A percentile compares a stretch with the other conserved stretches of the same genome.
Evolutionary conservation across 225 moss, liverwort and hornwort species (phyloP).

Genomic region (Neckera pumila): DNA sequence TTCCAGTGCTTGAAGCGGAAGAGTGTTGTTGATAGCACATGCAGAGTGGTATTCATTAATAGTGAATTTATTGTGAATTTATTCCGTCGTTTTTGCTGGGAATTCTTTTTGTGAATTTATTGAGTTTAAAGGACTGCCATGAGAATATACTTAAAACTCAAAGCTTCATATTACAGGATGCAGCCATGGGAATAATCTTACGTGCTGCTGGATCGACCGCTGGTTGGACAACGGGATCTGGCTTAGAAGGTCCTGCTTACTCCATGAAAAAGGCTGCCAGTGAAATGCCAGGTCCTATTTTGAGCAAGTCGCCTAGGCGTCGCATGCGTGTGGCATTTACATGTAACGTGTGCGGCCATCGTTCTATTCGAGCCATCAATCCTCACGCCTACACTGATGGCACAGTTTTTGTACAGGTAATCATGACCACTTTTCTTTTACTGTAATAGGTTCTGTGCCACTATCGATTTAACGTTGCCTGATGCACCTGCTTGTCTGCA

Average conservation of each 20-base stretch:
- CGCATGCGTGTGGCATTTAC: slow-evolving; percentile 99
- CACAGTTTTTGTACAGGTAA: slow-evolving; percentile 98
- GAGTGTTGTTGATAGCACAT: neutral
- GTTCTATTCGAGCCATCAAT: slow-evolving; percentile 92
- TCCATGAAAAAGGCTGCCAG: slow-evolving; percentile 32
- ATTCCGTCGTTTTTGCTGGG: neutral
- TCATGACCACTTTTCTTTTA: neutral
- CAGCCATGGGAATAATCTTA: slow-evolving; percentile 88
- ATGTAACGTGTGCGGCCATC: slow-evolving; percentile 95
- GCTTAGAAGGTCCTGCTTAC: slow-evolving; percentile 81
- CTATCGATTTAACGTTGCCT: neutral
- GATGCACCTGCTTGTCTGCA: neutral
- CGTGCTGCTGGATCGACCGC: slow-evolving; percentile 66
- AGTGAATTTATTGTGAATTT: too few relatives aligned
- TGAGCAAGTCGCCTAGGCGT: slow-evolving; percentile 95
- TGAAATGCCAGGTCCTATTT: slow-evolving; percentile 51
- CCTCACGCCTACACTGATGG: slow-evolving; percentile 98
- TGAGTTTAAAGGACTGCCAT: neutral
- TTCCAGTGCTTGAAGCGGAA: neutral
- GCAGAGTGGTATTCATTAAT: neutral
- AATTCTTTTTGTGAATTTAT: neutral
- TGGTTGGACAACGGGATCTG: slow-evolving; percentile 98
- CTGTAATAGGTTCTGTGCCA: neutral
- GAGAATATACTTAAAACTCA: neutral
- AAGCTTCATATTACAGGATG: slow-evolving; percentile 35